Base-by-base conservation (phyloP, 2,329 filamentous ascomycete genomes). In the Fusarium foetens region DNA sequence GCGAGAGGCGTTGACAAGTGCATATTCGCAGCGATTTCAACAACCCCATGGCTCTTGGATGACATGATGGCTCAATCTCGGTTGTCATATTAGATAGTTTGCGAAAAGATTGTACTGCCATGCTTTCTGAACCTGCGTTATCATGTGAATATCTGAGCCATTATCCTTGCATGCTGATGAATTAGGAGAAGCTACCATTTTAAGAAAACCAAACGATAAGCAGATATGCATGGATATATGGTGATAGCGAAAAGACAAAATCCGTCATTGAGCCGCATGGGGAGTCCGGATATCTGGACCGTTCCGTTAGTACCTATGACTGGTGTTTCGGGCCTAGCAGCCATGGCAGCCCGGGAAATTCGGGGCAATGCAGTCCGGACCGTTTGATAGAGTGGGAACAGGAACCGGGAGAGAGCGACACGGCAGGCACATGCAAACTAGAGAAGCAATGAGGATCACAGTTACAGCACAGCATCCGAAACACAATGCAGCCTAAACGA, bases 291-390 rank as follows among this genome's bases (percentile, higher is more conserved):
- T 29, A 46, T 45, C 39, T 67, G 27, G 46, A 45, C 63, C n/a
- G 33, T 63, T 36, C 58, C 23, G 41, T 33, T 38, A 49, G 38
- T 53, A 43, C 36, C 38, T 42, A 29, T 19, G 54, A 52, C n/a
- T 75, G 58, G 64, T 68, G 64, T 68, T 73, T 71, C 72, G 70
- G 74, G 61, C 74, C 74, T 75, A 33, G 62, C 29, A 73, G 58
- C 74, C 71, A 71, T 54, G 43, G 17, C 41, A 49, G 53, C 31
- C 66, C 58, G 62, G 70, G 58, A 52, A 60, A 42, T 58, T 74
- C 63, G 71, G 68, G 68, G 71, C 55, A 73, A 63, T 62, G 41
- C 21, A 66, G 51, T n/a, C 66, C 46, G 67, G 49, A 36, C 58
- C 70, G 63, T 45, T 62, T 48, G 42, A 66, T 42, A 58, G 36